These are phyloP conservation scores for Paramecium bursaria DNA, from an alignment of 73 alveolate genomes.

Conservation along the genomic window DNA sequence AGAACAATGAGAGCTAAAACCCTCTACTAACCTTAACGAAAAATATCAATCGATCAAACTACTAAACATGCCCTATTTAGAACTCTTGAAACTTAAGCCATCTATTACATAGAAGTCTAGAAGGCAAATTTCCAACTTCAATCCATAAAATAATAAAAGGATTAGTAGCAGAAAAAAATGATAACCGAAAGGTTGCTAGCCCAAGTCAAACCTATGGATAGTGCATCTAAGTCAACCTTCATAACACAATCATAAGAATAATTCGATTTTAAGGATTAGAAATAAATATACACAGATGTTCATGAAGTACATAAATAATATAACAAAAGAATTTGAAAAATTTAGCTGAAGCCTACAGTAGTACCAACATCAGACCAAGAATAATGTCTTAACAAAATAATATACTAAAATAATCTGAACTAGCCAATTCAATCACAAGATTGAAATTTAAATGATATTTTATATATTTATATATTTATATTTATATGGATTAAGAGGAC, in stretches of 20 bases:
- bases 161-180: slow-evolving; percentile 35
- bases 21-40: background rate
- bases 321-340: background rate
- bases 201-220: slow-evolving; percentile 6
- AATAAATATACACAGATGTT: background rate
- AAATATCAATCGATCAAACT: background rate
- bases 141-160: slow-evolving; percentile 1
- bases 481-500: too few relatives aligned
- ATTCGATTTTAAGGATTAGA: background rate
- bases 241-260: background rate
- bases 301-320: background rate
- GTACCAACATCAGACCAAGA: too few relatives aligned
- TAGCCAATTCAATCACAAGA: too few relatives aligned
- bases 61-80: slow-evolving; percentile 32
- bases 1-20: background rate
- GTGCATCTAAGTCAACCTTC: slow-evolving; percentile 4
- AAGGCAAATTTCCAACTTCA: slow-evolving; percentile 19
- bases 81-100: background rate
- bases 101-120: slow-evolving; percentile 41
- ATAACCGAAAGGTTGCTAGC: slow-evolving; percentile 33
- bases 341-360: slow-evolving; percentile 16
- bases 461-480: too few relatives aligned
- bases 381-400: too few relatives aligned
- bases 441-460: too few relatives aligned
- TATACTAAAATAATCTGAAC: too few relatives aligned